Evolutionary conservation across 192 early-diverging fungal species (phyloP).

Genomic region (Coemansia sp.): DNA sequence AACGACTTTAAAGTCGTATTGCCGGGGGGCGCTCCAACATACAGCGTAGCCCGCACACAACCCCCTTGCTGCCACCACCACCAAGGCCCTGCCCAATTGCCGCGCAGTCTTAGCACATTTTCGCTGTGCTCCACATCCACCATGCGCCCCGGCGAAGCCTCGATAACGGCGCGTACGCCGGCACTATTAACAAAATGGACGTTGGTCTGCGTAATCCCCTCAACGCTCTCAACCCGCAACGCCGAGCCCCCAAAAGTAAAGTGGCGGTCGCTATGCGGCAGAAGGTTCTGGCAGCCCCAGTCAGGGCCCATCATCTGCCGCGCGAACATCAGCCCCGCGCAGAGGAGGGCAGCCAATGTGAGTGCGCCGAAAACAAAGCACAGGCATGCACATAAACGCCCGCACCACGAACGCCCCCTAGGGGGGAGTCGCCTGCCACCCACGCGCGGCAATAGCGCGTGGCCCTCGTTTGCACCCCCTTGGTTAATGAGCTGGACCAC

Average conservation of each 20-base stretch:
- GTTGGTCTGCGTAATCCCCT: conserved; percentile 23
- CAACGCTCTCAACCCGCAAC: conserved; percentile 24
- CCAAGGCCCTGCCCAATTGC: neutral
- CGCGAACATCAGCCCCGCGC: conserved; percentile 8
- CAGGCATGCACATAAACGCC: conserved; percentile 10
- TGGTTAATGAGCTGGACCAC: conserved; percentile 23
- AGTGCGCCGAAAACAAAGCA: conserved; percentile 12
- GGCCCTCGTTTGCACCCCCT: conserved; percentile 4
- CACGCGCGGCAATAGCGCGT: conserved; percentile 15
- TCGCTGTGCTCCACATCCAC: neutral
- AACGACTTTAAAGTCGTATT: neutral
- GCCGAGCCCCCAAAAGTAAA: conserved; percentile 4
- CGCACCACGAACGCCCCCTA: neutral
- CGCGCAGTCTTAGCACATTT: neutral
- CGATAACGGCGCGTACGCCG: conserved; percentile 23
- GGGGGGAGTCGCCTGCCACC: neutral
- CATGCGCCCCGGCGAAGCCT: conserved; percentile 1
- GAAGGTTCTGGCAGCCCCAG: conserved; percentile 20
- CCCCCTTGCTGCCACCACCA: conserved; percentile 26
- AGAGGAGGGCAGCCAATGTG: conserved; percentile 4
- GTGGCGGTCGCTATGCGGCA: conserved; percentile 5
- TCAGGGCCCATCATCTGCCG: conserved; percentile 1
- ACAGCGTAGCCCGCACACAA: conserved; percentile 29
- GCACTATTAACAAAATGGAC: conserved; percentile 13
- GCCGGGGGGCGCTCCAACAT: conserved; percentile 7